A percentile compares a stretch with the other conserved stretches of the same genome.
Evolutionary conservation across 169 alveolate genomes (phyloP).

Genomic region (Cryptosporidium meleagridis): DNA sequence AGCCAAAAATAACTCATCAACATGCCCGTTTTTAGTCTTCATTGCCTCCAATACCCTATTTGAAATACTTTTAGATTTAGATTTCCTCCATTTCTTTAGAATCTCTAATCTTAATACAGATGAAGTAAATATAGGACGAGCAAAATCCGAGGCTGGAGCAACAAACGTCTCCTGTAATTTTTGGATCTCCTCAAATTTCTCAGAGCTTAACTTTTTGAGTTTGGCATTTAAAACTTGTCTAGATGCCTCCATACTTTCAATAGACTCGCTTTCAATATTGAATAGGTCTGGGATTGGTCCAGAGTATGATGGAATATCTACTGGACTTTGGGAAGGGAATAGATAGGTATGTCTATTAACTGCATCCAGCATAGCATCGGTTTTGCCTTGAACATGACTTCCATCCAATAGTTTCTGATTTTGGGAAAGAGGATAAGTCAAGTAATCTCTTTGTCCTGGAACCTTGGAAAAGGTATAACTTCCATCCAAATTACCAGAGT

Average conservation of each 20-base stretch:
- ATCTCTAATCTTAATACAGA: not conserved
- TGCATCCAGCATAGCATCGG: not conserved
- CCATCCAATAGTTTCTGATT: not conserved
- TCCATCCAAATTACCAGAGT: not conserved
- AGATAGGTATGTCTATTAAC: conserved; percentile 12
- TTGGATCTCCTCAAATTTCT: not conserved
- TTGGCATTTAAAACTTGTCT: not conserved
- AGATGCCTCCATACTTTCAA: not conserved
- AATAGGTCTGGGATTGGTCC: not conserved
- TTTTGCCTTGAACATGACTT: not conserved
- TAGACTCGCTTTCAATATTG: not conserved
- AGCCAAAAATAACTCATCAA: not conserved
- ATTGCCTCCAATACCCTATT: not conserved
- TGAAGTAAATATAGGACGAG: not conserved
- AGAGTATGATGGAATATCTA: not conserved
- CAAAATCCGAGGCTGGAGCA: not conserved
- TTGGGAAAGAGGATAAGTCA: conserved; percentile 35
- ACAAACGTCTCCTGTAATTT: not conserved
- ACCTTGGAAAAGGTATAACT: not conserved
- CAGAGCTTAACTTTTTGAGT: not conserved
- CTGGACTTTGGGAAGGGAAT: not conserved
- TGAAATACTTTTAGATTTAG: not conserved
- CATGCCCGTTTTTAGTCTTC: not conserved
- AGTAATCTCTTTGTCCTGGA: not conserved
- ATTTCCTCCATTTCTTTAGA: not conserved